Conservation (phyloP, 2,329 filamentous ascomycete genomes). For the Apiospora hydei region DNA sequence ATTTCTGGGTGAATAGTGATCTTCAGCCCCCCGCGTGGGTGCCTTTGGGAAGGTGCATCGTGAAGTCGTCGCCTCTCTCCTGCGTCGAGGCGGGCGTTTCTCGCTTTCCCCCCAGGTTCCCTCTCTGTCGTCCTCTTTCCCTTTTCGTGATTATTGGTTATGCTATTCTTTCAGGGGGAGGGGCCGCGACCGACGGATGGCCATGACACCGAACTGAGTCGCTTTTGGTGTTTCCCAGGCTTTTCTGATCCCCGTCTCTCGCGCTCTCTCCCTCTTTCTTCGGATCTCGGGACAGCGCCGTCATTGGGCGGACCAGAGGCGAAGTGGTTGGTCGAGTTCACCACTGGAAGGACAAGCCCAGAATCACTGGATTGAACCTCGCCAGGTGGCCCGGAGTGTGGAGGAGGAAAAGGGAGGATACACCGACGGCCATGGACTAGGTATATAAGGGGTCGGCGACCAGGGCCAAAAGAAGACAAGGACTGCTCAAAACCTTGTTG, state of each 20-base stretch:
- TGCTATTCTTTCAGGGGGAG: neutral
- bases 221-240: slow-evolving; percentile 26
- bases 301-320: neutral
- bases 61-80: slow-evolving; percentile 26
- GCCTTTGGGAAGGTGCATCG: slow-evolving; percentile 27
- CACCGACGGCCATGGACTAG: neutral
- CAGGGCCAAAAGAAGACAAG: neutral
- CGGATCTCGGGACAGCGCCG: slow-evolving; percentile 15
- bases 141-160: slow-evolving; percentile 6
- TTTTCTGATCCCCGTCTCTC: neutral
- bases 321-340: neutral
- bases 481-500: neutral
- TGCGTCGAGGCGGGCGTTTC: neutral
- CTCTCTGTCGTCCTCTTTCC: slow-evolving; percentile 11
- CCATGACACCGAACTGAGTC: slow-evolving; percentile 22
- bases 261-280: neutral
- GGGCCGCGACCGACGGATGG: neutral
- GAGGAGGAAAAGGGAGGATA: neutral
- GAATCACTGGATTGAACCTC: neutral
- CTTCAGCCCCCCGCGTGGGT: slow-evolving; percentile 1
- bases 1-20: neutral
- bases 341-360: slow-evolving; percentile 6
- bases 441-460: slow-evolving; percentile 11
- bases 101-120: neutral
- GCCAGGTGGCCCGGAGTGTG: neutral